phyloP scores from a whole-genome alignment of 2,329 filamentous ascomycete species.

The Arthrobotrys iridis region DNA sequence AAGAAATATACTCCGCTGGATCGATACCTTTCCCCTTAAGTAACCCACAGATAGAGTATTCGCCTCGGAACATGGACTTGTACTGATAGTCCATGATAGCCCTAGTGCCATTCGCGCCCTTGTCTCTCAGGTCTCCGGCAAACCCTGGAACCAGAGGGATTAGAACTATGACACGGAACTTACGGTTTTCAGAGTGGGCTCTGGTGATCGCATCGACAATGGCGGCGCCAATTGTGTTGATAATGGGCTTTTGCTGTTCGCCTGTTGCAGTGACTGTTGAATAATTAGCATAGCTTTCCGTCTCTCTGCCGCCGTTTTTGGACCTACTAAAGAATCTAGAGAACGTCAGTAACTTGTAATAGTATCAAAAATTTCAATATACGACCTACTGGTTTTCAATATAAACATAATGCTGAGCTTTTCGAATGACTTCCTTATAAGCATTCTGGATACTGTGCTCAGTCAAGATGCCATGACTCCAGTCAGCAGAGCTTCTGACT shows the following conservation, averaged over 20 bases:
- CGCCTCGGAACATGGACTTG: slow-evolving; percentile 90
- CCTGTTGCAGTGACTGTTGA: slow-evolving; percentile 79
- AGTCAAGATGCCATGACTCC: slow-evolving; percentile 87
- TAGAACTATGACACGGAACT: slow-evolving; percentile 88
- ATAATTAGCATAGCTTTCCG: slow-evolving; percentile 55
- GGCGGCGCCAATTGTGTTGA: slow-evolving; percentile 85
- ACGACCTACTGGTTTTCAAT: slow-evolving; percentile 85
- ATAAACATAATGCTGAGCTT: slow-evolving; percentile 91
- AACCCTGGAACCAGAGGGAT: slow-evolving; percentile 95
- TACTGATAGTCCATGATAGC: slow-evolving; percentile 99
- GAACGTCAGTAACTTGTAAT: not conserved
- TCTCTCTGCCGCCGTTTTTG: slow-evolving; percentile 55
- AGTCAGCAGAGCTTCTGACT: slow-evolving; percentile 89
- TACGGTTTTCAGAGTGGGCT: slow-evolving; percentile 82
- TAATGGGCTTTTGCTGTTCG: slow-evolving; percentile 82
- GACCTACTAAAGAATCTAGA: slow-evolving; percentile 74
- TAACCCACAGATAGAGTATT: slow-evolving; percentile 87
- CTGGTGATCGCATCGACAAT: slow-evolving; percentile 90
- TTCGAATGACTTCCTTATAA: slow-evolving; percentile 83
- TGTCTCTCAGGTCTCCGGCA: slow-evolving; percentile 84
- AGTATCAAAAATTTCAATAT: not conserved
- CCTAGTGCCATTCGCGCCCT: slow-evolving; percentile 82
- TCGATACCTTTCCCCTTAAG: slow-evolving; percentile 79
- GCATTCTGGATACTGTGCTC: slow-evolving; percentile 90
- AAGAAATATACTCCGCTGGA: slow-evolving; percentile 81